Percentiles rank a stretch among this genome's conserved stretches.
These are phyloP conservation scores for Globisporangium nagaii DNA, from an alignment of 352 stramenopile species.

Conservation along the genomic window DNA sequence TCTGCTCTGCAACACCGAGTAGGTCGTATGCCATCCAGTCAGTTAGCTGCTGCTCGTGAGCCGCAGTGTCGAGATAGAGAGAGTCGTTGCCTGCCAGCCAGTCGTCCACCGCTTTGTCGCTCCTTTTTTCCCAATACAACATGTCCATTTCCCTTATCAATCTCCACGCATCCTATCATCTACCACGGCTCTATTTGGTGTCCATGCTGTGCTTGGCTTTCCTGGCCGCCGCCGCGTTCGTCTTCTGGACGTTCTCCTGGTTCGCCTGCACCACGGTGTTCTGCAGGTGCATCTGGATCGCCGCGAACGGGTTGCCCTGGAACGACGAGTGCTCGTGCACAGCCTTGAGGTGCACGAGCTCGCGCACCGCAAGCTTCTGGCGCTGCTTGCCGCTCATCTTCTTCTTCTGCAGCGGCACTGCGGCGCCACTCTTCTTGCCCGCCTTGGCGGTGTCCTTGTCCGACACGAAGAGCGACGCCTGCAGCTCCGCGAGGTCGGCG, in stretches of 20 bases:
- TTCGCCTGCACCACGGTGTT: slow-evolving; percentile 83
- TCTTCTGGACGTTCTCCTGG: slow-evolving; percentile 47
- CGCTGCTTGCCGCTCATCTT: slow-evolving; percentile 74
- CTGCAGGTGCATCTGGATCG: slow-evolving; percentile 83
- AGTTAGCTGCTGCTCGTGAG: no score
- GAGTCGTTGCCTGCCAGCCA: not conserved
- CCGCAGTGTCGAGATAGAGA: no score
- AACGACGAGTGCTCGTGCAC: slow-evolving; percentile 82
- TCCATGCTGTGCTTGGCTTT: slow-evolving; percentile 28
- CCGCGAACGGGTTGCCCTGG: slow-evolving; percentile 76
- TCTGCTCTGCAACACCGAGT: slow-evolving; percentile 94
- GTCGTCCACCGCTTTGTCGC: not conserved
- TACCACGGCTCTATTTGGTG: slow-evolving; percentile 14
- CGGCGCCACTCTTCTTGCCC: slow-evolving; percentile 10
- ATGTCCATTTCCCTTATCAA: slow-evolving; percentile 3
- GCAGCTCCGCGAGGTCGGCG: slow-evolving; percentile 59
- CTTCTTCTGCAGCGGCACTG: slow-evolving; percentile 28
- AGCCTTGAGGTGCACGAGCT: slow-evolving; percentile 79
- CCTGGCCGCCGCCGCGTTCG: slow-evolving; percentile 19
- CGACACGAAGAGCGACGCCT: slow-evolving; percentile 63
- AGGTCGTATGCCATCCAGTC: slow-evolving; percentile 21
- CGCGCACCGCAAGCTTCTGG: slow-evolving; percentile 77
- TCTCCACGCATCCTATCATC: not conserved
- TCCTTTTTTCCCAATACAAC: slow-evolving; percentile 5
- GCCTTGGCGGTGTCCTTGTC: slow-evolving; percentile 31